Conservation (phyloP, 139 green algal species). For the Chlorella sp. region DNA sequence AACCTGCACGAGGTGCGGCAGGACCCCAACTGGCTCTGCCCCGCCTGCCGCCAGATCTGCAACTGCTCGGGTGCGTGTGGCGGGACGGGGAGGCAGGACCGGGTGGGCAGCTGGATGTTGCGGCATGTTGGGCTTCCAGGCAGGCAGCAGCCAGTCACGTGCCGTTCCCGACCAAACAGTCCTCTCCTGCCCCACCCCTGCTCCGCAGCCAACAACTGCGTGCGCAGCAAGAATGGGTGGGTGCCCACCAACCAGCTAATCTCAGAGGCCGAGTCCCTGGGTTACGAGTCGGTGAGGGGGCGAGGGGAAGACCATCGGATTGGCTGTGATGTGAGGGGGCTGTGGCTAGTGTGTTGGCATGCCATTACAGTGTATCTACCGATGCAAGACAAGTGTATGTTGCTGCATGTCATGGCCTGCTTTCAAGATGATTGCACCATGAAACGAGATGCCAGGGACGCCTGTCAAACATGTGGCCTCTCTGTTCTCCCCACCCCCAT, state of each 20-base stretch:
- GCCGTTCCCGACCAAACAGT: neutral
- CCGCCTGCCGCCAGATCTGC: conserved; percentile 73
- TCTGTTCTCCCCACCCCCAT: too few species aligned
- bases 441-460: too few species aligned
- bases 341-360: too few species aligned
- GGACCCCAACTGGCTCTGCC: conserved; percentile 59
- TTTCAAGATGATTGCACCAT: too few species aligned
- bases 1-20: conserved; percentile 64
- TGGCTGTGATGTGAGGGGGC: too few species aligned
- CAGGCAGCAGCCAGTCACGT: too few species aligned
- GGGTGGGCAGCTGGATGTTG: too few species aligned
- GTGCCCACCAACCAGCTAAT: conserved; percentile 60
- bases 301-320: neutral
- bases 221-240: conserved; percentile 48
- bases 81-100: neutral
- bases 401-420: too few species aligned
- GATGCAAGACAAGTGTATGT: too few species aligned
- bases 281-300: conserved; percentile 60
- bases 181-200: neutral
- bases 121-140: too few species aligned
- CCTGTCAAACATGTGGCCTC: too few species aligned
- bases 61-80: conserved; percentile 62
- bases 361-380: too few species aligned
- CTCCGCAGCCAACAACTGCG: conserved; percentile 48
- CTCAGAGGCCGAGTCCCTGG: conserved; percentile 53